Evolutionary conservation across 495 filamentous ascomycete species (phyloP), one percentile per base, ranked within the genome.

Genomic region (Zalerion maritima): DNA sequence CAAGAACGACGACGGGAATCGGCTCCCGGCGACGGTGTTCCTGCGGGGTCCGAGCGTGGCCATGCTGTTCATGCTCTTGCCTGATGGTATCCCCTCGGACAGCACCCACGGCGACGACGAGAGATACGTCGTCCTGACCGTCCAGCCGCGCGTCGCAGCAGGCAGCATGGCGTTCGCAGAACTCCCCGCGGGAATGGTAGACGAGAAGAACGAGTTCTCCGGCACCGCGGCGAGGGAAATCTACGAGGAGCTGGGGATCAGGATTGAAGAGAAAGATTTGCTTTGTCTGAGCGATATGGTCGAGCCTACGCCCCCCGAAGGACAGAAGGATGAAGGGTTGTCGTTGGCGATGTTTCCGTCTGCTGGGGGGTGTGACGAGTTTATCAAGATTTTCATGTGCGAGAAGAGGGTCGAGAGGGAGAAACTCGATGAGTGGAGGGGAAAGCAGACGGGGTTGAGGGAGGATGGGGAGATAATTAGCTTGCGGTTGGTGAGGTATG

Each of bases 151-250:
- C 20, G 64, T 91, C 12, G 69, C 86, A 0, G 81, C 78, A 6
- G 83, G 79, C 0, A 77, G 73, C 4, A 55, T 94, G 6, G 62
- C 64, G 6, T 75, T 92, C 39, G 57, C 75, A 8, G 85, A 94
- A 47, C 58, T 94, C 12, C 85, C 85, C 0, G 85, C 85, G 0
- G 85, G 85, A 4, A 92, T 93, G 83, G 68, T 94, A 5, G 84
- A 92, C 42, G 73, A 81, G 35, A 60, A 53, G 21, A 78, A 78
- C 14, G 71, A 65, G 3, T 92, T 93, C 52, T 60, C 66, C 4
- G 83, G 85, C 2, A 67, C 65, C 2, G 85, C 84, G 0, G 83
- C 83, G 10, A 71, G 68, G 32, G 85, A 94, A 53, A 86, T 93
- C 28, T 38, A 72, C 14, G 81, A 93, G 51, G 85, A 94, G 53